These are phyloP conservation scores for Graphilbum fragrans DNA, from an alignment of 2,329 filamentous ascomycete genomes.

Conservation along the genomic window DNA sequence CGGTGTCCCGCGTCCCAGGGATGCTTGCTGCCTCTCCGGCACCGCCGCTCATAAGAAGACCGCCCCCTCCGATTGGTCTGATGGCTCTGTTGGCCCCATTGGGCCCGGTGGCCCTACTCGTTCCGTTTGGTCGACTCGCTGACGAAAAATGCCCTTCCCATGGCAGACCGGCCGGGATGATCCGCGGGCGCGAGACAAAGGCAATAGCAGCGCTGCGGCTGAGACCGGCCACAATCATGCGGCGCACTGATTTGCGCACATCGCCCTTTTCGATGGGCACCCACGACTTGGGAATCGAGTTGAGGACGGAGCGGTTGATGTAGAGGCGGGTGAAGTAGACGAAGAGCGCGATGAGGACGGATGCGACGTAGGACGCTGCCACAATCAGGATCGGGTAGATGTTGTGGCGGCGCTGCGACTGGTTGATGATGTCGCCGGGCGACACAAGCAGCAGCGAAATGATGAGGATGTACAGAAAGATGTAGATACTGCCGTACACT, in stretches of 20 bases:
- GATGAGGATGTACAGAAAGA: conserved; percentile 61
- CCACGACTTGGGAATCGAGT: conserved; percentile 76
- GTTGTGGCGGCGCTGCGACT: conserved; percentile 54
- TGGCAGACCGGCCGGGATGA: background rate
- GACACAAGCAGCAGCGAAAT: conserved; percentile 65
- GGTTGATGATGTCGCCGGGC: conserved; percentile 69
- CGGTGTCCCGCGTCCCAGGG: background rate
- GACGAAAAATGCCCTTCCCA: too few relatives aligned
- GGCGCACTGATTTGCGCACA: conserved; percentile 60
- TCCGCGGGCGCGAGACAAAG: conserved; percentile 60
- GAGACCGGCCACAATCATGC: conserved; percentile 62
- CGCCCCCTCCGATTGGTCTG: too few relatives aligned
- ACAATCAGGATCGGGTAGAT: conserved; percentile 77
- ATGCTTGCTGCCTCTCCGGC: too few relatives aligned
- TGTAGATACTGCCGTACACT: conserved; percentile 70
- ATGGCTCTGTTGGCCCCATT: background rate
- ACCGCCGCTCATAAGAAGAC: too few relatives aligned
- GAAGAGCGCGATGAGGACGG: conserved; percentile 56
- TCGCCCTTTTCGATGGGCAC: conserved; percentile 80
- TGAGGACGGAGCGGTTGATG: conserved; percentile 67
- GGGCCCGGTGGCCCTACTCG: too few relatives aligned
- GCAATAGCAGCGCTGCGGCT: conserved; percentile 70
- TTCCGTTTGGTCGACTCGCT: too few relatives aligned
- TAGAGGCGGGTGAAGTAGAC: conserved; percentile 80
- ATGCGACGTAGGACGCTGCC: conserved; percentile 61